Evolutionary conservation across 2,329 filamentous ascomycete species (phyloP), one percentile per base, ranked within the genome.

Genomic region (Onygenales sp.): DNA sequence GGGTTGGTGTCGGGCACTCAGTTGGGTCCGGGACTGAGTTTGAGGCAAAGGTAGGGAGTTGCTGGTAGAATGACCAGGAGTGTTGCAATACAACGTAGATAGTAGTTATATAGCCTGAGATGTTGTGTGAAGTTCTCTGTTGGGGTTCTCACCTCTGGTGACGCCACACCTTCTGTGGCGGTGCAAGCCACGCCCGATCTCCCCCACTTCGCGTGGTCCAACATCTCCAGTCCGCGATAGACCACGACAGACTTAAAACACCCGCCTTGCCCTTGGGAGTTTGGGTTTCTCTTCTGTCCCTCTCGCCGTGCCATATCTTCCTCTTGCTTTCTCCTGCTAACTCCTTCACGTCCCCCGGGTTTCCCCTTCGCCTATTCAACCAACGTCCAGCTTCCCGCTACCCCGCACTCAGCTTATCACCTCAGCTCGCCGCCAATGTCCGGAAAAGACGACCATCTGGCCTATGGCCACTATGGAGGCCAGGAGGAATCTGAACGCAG

Each of bases 381-480:
- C 21, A n/a, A 5, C 21, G 11, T 10, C 35, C 5, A 14, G 4
- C 5, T 31, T 6, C 7, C 46, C 21, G 11, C n/a, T 49, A 11
- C 47, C 47, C 47, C 47, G 47, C 36, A 17, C 47, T 41, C 32
- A 31, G 39, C 21, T 27, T 27, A 27, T 41, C 33, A 21, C 33
- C 53, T 9, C 49, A 43, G 38, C 27, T 32, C 11, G 14, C 36
- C 54, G 31, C 11, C 31, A 45, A 73, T 73, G 70, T 67, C 70
- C 14, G 61, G 67, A 49, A 63, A 71, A 53, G 75, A 81, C 58
- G 75, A 81, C 59, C 70, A 73, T 56, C 62, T 82, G 62, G 79
- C 79, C 52, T 82, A 82, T 62, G 79, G 79, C 57, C 73, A 77
- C 38, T 78, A 78, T 59, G 68, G 75, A 54, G 65, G 61, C 35